Conservation (phyloP, 306 rosid genomes). For the Fragaria vesca region DNA sequence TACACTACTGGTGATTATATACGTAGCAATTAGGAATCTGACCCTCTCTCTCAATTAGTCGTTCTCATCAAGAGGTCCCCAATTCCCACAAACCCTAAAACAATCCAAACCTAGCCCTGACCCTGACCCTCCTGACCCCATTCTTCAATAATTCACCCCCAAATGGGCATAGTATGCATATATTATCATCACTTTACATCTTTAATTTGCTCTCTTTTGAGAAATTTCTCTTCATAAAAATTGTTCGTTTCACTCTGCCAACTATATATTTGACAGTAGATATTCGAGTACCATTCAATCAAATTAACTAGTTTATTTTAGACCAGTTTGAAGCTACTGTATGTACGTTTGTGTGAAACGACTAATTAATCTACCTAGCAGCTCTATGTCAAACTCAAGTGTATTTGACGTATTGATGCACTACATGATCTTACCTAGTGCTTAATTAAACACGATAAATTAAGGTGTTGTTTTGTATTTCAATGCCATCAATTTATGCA, state of each 20-base stretch:
- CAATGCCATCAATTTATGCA: too few relatives aligned
- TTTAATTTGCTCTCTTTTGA: too few relatives aligned
- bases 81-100: constrained; percentile 17
- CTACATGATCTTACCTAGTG: too few relatives aligned
- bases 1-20: constrained; percentile 17
- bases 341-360: too few relatives aligned
- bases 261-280: neutral
- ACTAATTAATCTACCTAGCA: too few relatives aligned
- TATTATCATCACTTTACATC: too few relatives aligned
- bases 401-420: too few relatives aligned
- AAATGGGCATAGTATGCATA: neutral
- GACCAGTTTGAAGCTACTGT: neutral
- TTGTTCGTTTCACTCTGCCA: neutral
- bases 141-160: constrained; percentile 49
- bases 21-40: constrained; percentile 32
- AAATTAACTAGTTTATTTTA: too few relatives aligned
- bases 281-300: neutral
- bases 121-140: constrained; percentile 26
- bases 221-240: neutral
- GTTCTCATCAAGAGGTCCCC: constrained; percentile 38
- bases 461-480: too few relatives aligned
- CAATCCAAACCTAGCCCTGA: constrained; percentile 47
- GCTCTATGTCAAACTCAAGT: too few relatives aligned
- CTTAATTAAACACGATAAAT: too few relatives aligned
- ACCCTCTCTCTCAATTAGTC: constrained; percentile 31